phyloP scores from a whole-genome alignment of 192 early-diverging fungal genomes.

The Phycomyces blakesleeanus region DNA sequence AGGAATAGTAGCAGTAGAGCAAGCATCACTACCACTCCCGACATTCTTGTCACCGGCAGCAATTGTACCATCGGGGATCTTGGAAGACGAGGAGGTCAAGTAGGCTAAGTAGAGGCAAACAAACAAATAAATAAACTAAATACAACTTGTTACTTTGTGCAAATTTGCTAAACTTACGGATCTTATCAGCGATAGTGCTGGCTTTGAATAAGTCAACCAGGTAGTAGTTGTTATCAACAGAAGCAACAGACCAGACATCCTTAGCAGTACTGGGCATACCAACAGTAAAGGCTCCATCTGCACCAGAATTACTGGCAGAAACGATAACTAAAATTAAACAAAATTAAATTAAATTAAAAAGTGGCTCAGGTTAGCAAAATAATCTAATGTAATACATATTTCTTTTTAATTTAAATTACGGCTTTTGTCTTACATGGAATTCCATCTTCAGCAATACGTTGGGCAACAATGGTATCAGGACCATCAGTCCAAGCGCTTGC shows the following conservation, averaged over 20 bases:
- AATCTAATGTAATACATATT: background rate
- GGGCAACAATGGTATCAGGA: slow-evolving; percentile 54
- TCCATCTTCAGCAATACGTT: slow-evolving; percentile 37
- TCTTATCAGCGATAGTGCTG: background rate
- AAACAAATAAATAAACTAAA: slow-evolving; percentile 1
- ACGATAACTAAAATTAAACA: slow-evolving; percentile 48
- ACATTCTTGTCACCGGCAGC: slow-evolving; percentile 40
- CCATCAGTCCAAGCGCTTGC: slow-evolving; percentile 56
- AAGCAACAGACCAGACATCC: slow-evolving; percentile 58
- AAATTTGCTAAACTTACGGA: too few species aligned
- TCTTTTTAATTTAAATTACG: background rate
- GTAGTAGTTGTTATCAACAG: slow-evolving; percentile 42
- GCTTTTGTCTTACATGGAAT: too few species aligned
- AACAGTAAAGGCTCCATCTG: slow-evolving; percentile 52
- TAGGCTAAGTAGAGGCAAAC: background rate
- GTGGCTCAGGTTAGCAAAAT: background rate
- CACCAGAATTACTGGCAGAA: slow-evolving; percentile 64
- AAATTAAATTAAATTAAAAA: background rate
- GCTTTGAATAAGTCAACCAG: slow-evolving; percentile 19
- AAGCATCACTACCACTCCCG: slow-evolving; percentile 51
- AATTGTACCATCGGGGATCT: slow-evolving; percentile 27
- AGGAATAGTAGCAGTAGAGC: slow-evolving; percentile 37
- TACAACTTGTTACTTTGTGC: background rate
- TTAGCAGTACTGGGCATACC: slow-evolving; percentile 55
- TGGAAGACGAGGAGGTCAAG: background rate